Conservation (phyloP, 2,329 filamentous ascomycete species). For the Xylaria polymorpha region DNA sequence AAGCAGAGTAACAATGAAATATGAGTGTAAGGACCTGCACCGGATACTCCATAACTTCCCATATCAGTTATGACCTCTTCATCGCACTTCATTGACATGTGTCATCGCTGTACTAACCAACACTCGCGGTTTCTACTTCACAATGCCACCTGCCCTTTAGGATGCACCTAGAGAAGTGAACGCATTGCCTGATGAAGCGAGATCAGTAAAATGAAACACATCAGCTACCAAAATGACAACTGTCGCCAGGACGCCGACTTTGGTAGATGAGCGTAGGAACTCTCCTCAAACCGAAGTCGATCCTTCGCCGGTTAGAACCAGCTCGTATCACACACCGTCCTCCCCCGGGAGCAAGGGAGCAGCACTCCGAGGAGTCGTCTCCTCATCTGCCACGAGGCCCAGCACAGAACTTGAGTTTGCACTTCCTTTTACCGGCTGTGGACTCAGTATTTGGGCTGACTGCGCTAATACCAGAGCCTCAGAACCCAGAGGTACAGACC, state of each 20-base stretch:
- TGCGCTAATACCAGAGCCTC: slow-evolving; percentile 58
- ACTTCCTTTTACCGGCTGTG: slow-evolving; percentile 58
- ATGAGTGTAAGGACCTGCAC: not conserved
- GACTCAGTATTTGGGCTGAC: slow-evolving; percentile 54
- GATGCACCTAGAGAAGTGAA: not conserved
- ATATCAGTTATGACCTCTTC: not conserved
- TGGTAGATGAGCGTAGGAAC: not conserved
- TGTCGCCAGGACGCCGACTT: slow-evolving; percentile 1
- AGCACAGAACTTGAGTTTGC: slow-evolving; percentile 49
- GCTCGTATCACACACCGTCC: not conserved
- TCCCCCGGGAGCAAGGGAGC: slow-evolving; percentile 19
- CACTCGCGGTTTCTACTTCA: not conserved
- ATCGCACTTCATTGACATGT: not conserved
- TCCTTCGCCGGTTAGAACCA: slow-evolving; percentile 1
- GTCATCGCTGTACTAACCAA: not conserved
- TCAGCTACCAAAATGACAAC: not conserved
- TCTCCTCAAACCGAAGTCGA: not conserved
- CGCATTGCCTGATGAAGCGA: not conserved
- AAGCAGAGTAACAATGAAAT: slow-evolving; percentile 15
- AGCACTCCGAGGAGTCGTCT: slow-evolving; percentile 30
- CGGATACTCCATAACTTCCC: not conserved
- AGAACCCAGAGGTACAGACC: slow-evolving; percentile 65
- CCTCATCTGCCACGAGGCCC: slow-evolving; percentile 40
- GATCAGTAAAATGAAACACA: slow-evolving; percentile 5
- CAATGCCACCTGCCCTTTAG: not conserved